Conservation (phyloP, 2,329 filamentous ascomycete genomes). For the Aspergillus fumigatiaffinis region DNA sequence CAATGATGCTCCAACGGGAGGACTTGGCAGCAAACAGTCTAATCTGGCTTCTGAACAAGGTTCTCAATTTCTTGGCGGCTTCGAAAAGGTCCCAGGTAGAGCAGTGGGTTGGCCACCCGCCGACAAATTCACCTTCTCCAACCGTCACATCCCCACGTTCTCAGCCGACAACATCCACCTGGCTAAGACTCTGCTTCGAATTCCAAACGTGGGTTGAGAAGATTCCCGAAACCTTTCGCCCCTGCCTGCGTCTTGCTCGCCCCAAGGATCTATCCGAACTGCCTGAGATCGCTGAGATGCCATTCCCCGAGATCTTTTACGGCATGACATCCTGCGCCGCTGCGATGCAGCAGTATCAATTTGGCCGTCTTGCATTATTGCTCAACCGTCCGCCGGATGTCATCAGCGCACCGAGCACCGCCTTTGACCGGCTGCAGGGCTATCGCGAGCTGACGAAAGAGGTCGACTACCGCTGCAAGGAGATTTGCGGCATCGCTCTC, state of each 20-base stretch:
- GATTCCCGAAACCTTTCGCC: constrained; percentile 55
- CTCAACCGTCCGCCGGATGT: constrained; percentile 58
- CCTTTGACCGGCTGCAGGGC: constrained; percentile 52
- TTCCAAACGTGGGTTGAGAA: constrained; percentile 56
- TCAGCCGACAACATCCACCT: constrained; percentile 46
- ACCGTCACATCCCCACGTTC: constrained; percentile 30
- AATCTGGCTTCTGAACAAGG: constrained; percentile 59
- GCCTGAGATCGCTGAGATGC: constrained; percentile 29
- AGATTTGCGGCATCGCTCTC: constrained; percentile 57
- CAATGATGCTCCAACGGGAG: constrained; percentile 37
- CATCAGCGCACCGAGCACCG: constrained; percentile 49
- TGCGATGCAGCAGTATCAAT: constrained; percentile 63
- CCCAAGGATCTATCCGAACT: constrained; percentile 28
- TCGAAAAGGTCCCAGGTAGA: constrained; percentile 49
- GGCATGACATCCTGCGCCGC: constrained; percentile 58
- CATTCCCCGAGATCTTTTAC: constrained; percentile 58
- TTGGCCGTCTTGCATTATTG: constrained; percentile 59
- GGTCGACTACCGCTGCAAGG: constrained; percentile 53
- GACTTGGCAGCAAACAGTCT: constrained; percentile 60
- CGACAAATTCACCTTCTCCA: constrained; percentile 34
- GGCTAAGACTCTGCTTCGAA: constrained; percentile 52
- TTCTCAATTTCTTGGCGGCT: constrained; percentile 59
- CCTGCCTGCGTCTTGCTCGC: constrained; percentile 48
- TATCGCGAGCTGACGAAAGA: constrained; percentile 56
- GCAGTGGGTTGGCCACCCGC: constrained; percentile 29